These are phyloP conservation scores for Citrus unshiu DNA, from an alignment of 345 rosid species.

Conservation along the genomic window DNA sequence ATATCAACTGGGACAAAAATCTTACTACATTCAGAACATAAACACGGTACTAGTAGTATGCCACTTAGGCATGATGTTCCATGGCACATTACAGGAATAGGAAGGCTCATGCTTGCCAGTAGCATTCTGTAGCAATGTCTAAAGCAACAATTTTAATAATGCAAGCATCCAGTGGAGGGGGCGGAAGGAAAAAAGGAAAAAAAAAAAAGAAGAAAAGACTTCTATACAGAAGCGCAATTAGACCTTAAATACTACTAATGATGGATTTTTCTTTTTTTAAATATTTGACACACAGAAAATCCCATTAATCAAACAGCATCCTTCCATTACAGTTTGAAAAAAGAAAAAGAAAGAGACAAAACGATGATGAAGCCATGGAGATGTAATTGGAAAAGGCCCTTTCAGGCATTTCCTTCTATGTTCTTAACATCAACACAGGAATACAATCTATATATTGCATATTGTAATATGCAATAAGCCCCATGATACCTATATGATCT, in stretches of 20 bases:
- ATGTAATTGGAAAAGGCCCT: constrained; percentile 31
- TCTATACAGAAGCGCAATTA: not conserved
- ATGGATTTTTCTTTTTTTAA: not conserved
- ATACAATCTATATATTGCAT: constrained; percentile 46
- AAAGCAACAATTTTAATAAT: not conserved
- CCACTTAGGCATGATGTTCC: no score
- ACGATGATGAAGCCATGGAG: constrained; percentile 32
- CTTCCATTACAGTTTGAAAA: constrained; percentile 25
- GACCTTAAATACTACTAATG: not conserved
- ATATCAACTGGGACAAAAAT: no score
- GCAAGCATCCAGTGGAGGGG: not conserved
- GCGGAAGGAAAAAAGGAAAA: not conserved
- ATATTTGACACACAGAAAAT: constrained; percentile 25
- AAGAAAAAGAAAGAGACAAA: constrained; percentile 30
- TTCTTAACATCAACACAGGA: constrained; percentile 39
- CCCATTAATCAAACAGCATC: constrained; percentile 29
- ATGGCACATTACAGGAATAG: no score
- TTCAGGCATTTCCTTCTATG: constrained; percentile 35
- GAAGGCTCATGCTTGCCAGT: no score
- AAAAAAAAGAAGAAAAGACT: no score
- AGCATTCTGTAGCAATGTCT: no score
- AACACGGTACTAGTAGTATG: no score
- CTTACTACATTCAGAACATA: no score
- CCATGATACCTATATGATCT: constrained; percentile 21
- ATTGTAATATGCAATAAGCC: constrained; percentile 28